Base-by-base conservation (phyloP, 345 rosid genomes). In the Geranium rotundifolium region DNA sequence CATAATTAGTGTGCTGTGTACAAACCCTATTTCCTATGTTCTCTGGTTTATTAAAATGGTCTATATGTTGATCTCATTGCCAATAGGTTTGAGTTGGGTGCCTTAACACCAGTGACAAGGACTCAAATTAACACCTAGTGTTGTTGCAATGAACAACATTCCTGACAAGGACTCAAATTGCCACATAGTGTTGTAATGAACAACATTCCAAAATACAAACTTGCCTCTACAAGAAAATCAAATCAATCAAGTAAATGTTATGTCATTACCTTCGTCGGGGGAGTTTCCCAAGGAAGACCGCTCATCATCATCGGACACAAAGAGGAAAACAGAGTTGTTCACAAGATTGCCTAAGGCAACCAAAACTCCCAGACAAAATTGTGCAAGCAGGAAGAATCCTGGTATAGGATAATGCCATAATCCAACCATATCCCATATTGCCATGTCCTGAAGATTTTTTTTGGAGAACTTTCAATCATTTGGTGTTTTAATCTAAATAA, bases 321-420 rank as follows among this genome's bases (percentile, higher is more conserved):
- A 76, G 8, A 67, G 68, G 68, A 76, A 76, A 57, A 79, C 75
- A 23, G 76, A 76, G 59, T 69, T 73, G 63, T 76, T 76, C 56
- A 76, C 83, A 19, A 79, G 78, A 66, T 79, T 79, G 9, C 74
- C 83, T 71, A 76, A 69, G 49, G 80, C 73, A 58, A 79, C 76
- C 34, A 79, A 70, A 65, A 76, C 52, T 58, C 83, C 83, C 54
- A 79, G 78, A 74, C 72, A 61, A 65, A 76, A 79, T 60, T 79
- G 83, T 61, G 83, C 80, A 7, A 76, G 76, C 19, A 79, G 78
- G 71, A 73, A 79, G 46, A 79, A 73, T 58, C 80, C 80, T 0
- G 83, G 83, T 23, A 76, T 69, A 27, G 78, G 67, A 57, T 79
- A 79, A 67, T 79, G 80, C 83, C 83, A 79, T 18, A 79, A 69